Conservation (phyloP, 169 alveolate species). For the Besnoitia besnoiti region DNA sequence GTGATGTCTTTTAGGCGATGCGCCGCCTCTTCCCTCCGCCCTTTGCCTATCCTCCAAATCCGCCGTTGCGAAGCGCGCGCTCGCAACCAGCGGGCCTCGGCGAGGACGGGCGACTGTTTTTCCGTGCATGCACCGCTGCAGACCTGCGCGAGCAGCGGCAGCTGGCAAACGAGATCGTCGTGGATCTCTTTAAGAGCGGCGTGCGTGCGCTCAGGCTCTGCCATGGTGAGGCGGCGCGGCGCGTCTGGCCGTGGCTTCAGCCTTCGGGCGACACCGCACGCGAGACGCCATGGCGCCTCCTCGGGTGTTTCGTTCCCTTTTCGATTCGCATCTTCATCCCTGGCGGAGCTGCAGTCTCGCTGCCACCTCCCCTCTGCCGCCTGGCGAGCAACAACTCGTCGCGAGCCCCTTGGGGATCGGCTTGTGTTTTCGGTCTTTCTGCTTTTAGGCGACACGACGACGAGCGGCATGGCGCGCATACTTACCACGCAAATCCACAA, state of each 20-base stretch:
- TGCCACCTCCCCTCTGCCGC: no score
- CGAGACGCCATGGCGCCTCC: no score
- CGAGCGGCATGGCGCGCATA: background rate
- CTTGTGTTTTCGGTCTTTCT: background rate
- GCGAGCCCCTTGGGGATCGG: no score
- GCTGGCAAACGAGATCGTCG: background rate
- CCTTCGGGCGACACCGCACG: no score
- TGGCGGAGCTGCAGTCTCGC: background rate
- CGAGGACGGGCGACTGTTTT: conserved; percentile 2
- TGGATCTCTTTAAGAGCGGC: background rate
- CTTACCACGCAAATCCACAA: background rate
- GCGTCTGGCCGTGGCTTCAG: background rate
- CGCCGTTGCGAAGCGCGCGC: background rate
- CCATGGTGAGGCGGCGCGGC: background rate
- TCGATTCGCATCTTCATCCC: background rate
- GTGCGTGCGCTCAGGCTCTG: background rate
- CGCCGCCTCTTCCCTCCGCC: background rate
- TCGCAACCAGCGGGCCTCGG: background rate
- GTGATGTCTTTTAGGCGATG: background rate
- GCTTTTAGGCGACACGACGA: conserved; percentile 1
- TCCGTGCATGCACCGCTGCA: background rate
- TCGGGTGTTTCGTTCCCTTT: background rate
- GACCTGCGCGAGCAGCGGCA: conserved; percentile 5
- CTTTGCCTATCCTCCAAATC: background rate
- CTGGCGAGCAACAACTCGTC: no score